These are phyloP conservation scores for Gynochthodes officinalis DNA, from an alignment of 257 asterid species.

Conservation along the genomic window DNA sequence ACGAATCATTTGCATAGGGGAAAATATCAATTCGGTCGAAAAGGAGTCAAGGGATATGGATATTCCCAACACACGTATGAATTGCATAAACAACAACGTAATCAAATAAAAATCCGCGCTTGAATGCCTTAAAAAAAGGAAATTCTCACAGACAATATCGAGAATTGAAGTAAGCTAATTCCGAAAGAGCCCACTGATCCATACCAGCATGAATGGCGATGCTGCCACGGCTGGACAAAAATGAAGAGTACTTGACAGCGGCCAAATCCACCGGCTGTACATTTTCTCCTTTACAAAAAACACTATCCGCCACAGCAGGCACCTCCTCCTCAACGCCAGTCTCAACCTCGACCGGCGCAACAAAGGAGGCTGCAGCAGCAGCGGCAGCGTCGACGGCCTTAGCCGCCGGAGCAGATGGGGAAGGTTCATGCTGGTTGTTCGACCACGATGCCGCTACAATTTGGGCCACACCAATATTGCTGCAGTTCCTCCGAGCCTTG, in stretches of 20 bases:
- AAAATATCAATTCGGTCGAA: too few relatives aligned
- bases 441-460: constrained; percentile 98
- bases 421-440: constrained; percentile 37
- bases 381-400: constrained; percentile 56
- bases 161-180: background rate
- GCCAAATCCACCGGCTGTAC: constrained; percentile 51
- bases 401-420: constrained; percentile 48
- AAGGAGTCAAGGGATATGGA: too few relatives aligned
- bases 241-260: constrained; percentile 49
- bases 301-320: constrained; percentile 34
- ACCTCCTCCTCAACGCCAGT: constrained; percentile 43
- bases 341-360: constrained; percentile 40
- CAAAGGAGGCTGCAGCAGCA: constrained; percentile 38
- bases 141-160: background rate
- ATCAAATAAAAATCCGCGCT: background rate
- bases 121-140: background rate
- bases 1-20: too few relatives aligned
- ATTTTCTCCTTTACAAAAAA: constrained; percentile 31
- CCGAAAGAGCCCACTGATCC: background rate
- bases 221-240: constrained; percentile 78
- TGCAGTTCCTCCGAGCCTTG: constrained; percentile 91
- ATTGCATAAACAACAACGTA: background rate
- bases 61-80: background rate
- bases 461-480: constrained; percentile 98
- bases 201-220: constrained; percentile 91